Evolutionary conservation across 1,139 yeast genomes (phyloP), one percentile per base, ranked within the genome.

Genomic region (Williopsis jadinii): DNA sequence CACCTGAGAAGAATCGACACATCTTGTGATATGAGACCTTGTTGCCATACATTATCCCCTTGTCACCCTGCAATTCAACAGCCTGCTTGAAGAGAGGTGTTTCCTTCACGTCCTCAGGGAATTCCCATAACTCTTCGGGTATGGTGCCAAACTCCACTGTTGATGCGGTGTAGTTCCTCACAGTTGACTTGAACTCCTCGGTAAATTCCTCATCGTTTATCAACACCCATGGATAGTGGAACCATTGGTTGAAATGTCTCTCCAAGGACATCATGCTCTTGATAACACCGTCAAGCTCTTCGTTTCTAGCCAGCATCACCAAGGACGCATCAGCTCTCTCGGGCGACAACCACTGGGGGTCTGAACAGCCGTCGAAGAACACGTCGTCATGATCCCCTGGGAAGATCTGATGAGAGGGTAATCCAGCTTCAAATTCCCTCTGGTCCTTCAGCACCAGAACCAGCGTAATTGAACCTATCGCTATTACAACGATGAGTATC

Each of bases 211-310:
- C 84, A 58, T 90, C 86, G 58, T 88, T 90, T 33, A 90, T 61
- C 52, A 90, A 85, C 2, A 85, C 81, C 80, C 94, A 90, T 0
- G 96, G 96, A 59, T 90, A 90, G 50, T 82, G 73, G 60, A 71
- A 90, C 92, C 95, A 86, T 50, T 87, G 86, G 59, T 90, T 90
- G 64, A 87, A 90, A 55, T 84, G 94, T 28, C 86, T 68, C 58
- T 90, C 97, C 38, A 90, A 60, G 3, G 88, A 78, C 14, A 68
- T 63, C 71, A 88, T 78, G 3, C 92, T 80, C 40, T 71, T 67
- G 3, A 84, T 53, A 2, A 85, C 94, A 5, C 81, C 92, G 4
- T 73, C 69, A 1, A 85, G 51, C 52, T 88, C 97, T 4, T 73
- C 63, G 56, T 88, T 87, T 44, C 95, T 66, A 0, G 95, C 87